Conservation (phyloP, 2,329 filamentous ascomycete genomes). For the Colletotrichum neosansevieriae region DNA sequence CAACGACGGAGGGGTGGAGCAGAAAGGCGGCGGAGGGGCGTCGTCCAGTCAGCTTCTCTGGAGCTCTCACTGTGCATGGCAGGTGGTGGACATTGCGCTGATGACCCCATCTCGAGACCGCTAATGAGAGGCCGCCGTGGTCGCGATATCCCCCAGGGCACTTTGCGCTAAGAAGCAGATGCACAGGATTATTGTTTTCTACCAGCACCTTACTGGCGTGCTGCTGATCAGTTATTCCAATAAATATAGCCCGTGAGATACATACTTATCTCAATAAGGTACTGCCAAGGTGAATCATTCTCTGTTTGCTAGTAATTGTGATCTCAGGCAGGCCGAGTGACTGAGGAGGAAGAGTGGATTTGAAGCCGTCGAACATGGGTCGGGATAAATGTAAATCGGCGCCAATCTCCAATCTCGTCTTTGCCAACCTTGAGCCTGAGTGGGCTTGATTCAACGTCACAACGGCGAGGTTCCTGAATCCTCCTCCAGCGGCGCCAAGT, state of each 20-base stretch:
- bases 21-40: conserved; percentile 8
- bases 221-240: too few species aligned
- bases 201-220: too few species aligned
- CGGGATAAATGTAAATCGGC: conserved; percentile 36
- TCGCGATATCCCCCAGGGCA: background rate
- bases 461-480: conserved; percentile 20
- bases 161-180: background rate
- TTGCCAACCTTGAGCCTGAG: conserved; percentile 29
- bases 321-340: background rate
- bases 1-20: conserved; percentile 9
- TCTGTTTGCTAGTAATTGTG: background rate
- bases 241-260: too few species aligned
- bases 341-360: background rate
- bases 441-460: conserved; percentile 41
- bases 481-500: background rate
- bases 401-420: conserved; percentile 37
- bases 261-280: too few species aligned
- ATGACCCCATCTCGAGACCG: conserved; percentile 27
- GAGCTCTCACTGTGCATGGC: conserved; percentile 2
- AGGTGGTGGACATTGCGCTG: conserved; percentile 32
- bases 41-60: conserved; percentile 21
- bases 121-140: conserved; percentile 24
- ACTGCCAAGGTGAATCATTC: too few species aligned
- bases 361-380: conserved; percentile 22
- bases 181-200: background rate